These are phyloP conservation scores for Kwoniella shandongensis DNA, from an alignment of 768 basidiomycete genomes.

Conservation along the genomic window DNA sequence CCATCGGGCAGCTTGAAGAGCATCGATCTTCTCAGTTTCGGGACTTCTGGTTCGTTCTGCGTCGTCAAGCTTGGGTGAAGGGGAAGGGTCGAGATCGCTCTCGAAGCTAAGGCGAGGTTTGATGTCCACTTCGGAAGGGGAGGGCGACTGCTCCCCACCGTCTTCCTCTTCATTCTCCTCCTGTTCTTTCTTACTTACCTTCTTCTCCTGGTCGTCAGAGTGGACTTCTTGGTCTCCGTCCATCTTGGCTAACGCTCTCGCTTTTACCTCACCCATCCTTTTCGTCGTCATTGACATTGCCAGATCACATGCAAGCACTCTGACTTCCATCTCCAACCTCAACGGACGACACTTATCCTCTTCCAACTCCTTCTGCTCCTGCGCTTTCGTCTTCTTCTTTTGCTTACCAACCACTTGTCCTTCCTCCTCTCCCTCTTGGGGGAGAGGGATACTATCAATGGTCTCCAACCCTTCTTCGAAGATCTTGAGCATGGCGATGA, in stretches of 20 bases:
- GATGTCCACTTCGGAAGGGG: constrained; percentile 12
- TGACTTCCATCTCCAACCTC: constrained; percentile 29
- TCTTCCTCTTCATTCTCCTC: constrained; percentile 3
- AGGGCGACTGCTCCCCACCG: not conserved
- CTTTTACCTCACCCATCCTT: constrained; percentile 25
- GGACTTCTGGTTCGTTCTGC: not conserved
- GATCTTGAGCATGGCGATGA: not conserved
- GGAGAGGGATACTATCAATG: not conserved
- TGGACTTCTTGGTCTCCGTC: not conserved
- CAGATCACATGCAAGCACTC: constrained; percentile 29
- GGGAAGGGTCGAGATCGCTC: not conserved
- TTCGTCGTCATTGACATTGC: constrained; percentile 31
- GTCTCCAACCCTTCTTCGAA: constrained; percentile 1
- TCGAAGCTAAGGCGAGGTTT: constrained; percentile 6
- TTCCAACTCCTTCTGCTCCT: constrained; percentile 9
- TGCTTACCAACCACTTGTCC: no score
- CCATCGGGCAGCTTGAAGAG: constrained; percentile 9
- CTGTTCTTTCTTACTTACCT: constrained; percentile 1
- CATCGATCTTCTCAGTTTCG: not conserved
- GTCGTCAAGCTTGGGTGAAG: not conserved
- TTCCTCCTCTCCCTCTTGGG: no score
- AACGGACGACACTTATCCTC: constrained; percentile 18
- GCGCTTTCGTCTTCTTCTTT: no score
- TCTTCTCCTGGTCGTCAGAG: not conserved
- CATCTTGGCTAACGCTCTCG: constrained; percentile 10